Percentiles rank a stretch among this genome's conserved stretches.
Evolutionary conservation across 2,329 filamentous ascomycete genomes (phyloP).

Genomic region (Curvularia spicifera): DNA sequence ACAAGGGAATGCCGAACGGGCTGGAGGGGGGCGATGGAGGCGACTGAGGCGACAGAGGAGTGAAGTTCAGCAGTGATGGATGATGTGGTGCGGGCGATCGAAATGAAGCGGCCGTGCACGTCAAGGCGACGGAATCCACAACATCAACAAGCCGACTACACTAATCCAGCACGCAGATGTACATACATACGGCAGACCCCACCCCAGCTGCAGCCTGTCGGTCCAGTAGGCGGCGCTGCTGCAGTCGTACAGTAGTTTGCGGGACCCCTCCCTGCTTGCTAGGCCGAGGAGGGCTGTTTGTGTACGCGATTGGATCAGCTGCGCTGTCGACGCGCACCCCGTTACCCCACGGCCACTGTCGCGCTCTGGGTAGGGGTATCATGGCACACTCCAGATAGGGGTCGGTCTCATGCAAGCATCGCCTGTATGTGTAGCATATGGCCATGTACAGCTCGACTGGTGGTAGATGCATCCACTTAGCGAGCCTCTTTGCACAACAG

Average conservation of each 20-base stretch:
- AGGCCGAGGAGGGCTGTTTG: conserved; percentile 24
- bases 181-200: neutral
- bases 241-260: conserved; percentile 11
- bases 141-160: conserved; percentile 24
- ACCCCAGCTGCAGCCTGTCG: conserved; percentile 13
- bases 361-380: neutral
- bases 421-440: neutral
- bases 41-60: conserved; percentile 26
- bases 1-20: conserved; percentile 35
- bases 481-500: neutral
- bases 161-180: neutral
- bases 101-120: conserved; percentile 20
- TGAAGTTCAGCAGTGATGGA: conserved; percentile 26
- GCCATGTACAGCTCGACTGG: neutral
- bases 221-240: neutral
- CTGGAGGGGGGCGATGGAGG: conserved; percentile 27
- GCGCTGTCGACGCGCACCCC: conserved; percentile 13
- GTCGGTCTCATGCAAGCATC: neutral
- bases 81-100: conserved; percentile 39
- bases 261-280: conserved; percentile 24
- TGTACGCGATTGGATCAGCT: conserved; percentile 26
- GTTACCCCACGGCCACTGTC: conserved; percentile 12
- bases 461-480: neutral
- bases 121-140: conserved; percentile 18
- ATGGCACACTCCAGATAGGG: conserved; percentile 1